Evolutionary conservation across 164 flowering plant species (phyloP).

Genomic region (Magnolia sinica): DNA sequence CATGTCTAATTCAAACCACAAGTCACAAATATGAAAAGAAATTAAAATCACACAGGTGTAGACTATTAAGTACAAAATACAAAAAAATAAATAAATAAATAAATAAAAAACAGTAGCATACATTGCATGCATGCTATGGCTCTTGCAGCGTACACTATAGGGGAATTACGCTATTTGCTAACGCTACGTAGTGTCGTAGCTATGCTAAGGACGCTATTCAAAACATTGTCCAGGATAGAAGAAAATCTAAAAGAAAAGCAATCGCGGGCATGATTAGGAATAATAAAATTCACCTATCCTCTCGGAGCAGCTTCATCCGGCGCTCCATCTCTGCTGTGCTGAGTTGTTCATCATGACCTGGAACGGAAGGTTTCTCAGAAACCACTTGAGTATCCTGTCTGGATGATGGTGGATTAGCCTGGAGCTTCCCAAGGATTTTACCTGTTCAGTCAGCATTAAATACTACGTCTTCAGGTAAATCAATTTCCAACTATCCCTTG

Average conservation of each 20-base stretch:
- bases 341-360: slow-evolving; percentile 53
- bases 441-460: slow-evolving; percentile 24
- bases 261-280: not conserved
- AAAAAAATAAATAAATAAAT: too few relatives aligned
- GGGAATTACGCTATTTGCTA: too few relatives aligned
- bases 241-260: not conserved
- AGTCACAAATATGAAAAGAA: too few relatives aligned
- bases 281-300: slow-evolving; percentile 46
- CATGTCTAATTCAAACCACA: too few relatives aligned
- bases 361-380: slow-evolving; percentile 29
- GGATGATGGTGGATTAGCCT: slow-evolving; percentile 17
- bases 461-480: slow-evolving; percentile 4
- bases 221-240: not conserved
- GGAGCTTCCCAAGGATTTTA: slow-evolving; percentile 27
- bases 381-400: slow-evolving; percentile 34
- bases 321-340: slow-evolving; percentile 58
- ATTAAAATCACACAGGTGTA: too few relatives aligned
- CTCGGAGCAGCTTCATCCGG: slow-evolving; percentile 64
- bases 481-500: not conserved
- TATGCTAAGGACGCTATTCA: too few relatives aligned
- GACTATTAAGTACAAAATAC: too few relatives aligned
- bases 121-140: too few relatives aligned
- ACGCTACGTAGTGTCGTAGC: too few relatives aligned
- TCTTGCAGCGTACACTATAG: too few relatives aligned
- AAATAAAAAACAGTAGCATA: too few relatives aligned